Evolutionary conservation across 148 eudicot genomes (phyloP).

Genomic region (Suaeda aralocaspica): DNA sequence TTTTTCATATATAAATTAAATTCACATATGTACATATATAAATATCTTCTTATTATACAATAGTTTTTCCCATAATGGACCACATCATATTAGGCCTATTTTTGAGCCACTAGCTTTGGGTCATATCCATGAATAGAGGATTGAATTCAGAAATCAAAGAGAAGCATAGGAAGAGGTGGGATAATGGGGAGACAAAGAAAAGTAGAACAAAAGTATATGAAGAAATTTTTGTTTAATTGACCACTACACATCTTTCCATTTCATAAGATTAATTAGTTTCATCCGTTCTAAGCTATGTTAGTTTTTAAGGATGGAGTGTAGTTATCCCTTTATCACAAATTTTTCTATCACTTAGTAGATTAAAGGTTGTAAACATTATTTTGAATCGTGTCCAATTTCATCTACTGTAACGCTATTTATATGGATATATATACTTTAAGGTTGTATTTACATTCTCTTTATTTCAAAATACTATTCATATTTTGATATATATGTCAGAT

Average conservation of each 20-base stretch:
- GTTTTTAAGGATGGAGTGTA: too few species aligned
- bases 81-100: constrained; percentile 24
- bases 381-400: too few species aligned
- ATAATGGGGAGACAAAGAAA: constrained; percentile 24
- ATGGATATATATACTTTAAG: too few species aligned
- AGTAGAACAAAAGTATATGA: constrained; percentile 14
- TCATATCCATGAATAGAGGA: constrained; percentile 12
- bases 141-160: constrained; percentile 14
- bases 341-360: too few species aligned
- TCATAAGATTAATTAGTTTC: background rate
- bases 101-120: constrained; percentile 25
- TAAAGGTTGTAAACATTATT: too few species aligned
- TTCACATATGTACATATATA: too few species aligned
- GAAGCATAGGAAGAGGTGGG: constrained; percentile 8
- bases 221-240: constrained; percentile 5
- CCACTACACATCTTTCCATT: constrained; percentile 12
- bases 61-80: constrained; percentile 2
- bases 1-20: background rate
- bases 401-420: too few species aligned
- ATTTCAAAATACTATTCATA: too few species aligned
- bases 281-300: background rate
- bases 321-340: too few species aligned
- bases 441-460: too few species aligned
- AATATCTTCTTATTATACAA: background rate
- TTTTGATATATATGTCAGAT: too few species aligned